Percentiles rank a stretch among this genome's conserved stretches.
Conservation (phyloP, 2,329 filamentous ascomycete genomes). For the Aureobasidium sp. region DNA sequence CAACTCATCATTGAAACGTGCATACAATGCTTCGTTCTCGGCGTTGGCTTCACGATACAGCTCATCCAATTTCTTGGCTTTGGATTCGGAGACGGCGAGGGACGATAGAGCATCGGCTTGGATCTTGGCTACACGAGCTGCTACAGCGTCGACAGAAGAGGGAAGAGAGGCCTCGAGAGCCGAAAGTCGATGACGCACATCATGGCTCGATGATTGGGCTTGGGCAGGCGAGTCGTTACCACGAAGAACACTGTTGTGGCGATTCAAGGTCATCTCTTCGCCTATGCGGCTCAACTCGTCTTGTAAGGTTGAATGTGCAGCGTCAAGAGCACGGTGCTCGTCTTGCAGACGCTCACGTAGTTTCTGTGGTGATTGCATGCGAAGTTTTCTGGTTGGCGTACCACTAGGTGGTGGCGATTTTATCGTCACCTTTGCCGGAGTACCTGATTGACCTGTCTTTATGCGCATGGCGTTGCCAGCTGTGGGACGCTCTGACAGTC, state of each 20-base stretch:
- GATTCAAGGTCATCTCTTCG: constrained; percentile 58
- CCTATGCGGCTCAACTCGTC: constrained; percentile 74
- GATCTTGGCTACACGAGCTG: constrained; percentile 55
- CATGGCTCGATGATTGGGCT: constrained; percentile 24
- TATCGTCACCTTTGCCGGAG: constrained; percentile 9
- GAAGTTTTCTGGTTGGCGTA: constrained; percentile 52
- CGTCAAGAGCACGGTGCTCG: constrained; percentile 67
- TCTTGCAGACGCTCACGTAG: constrained; percentile 75
- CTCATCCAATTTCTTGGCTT: constrained; percentile 76
- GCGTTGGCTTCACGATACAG: constrained; percentile 80
- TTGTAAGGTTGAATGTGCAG: constrained; percentile 62
- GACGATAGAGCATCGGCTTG: constrained; percentile 65
- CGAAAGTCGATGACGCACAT: constrained; percentile 52
- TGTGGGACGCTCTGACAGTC: constrained; percentile 45
- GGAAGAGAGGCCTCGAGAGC: constrained; percentile 63
- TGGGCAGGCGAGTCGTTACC: constrained; percentile 18
- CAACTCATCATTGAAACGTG: constrained; percentile 86
- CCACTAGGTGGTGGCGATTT: constrained; percentile 11
- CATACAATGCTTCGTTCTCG: constrained; percentile 89
- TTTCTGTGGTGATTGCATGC: constrained; percentile 58
- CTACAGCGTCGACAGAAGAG: constrained; percentile 51
- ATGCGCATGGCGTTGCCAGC: constrained; percentile 53
- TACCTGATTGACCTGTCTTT: constrained; percentile 42
- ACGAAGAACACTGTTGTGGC: constrained; percentile 4
- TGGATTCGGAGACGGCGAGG: constrained; percentile 66